Conservation (phyloP, 192 early-diverging fungal genomes). For the Cetraspora pellucida region DNA sequence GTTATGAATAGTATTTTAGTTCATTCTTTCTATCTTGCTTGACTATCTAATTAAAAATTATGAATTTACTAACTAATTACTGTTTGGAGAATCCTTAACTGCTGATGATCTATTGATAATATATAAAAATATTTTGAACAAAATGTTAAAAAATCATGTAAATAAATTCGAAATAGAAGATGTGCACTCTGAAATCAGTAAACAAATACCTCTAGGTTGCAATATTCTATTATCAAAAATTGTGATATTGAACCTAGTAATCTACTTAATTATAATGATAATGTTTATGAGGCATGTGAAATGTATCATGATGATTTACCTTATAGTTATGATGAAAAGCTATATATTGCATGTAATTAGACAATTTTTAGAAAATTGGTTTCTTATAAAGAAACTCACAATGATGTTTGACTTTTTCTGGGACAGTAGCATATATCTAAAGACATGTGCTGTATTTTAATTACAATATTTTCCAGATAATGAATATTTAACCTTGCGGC, state of each 20-base stretch:
- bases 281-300: too few species aligned
- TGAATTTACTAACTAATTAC: too few species aligned
- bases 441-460: neutral
- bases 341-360: slow-evolving; percentile 3
- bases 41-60: neutral
- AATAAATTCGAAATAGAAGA: too few species aligned
- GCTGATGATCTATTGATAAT: neutral
- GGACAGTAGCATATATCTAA: slow-evolving; percentile 16
- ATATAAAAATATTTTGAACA: too few species aligned
- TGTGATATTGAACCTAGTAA: too few species aligned
- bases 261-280: too few species aligned
- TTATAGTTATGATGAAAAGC: neutral
- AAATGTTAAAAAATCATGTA: too few species aligned
- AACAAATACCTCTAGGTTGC: too few species aligned
- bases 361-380: neutral
- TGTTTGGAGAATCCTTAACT: neutral
- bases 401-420: neutral
- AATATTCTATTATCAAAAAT: too few species aligned
- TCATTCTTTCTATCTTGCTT: neutral
- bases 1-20: neutral
- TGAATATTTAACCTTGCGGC: slow-evolving; percentile 3
- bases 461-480: slow-evolving; percentile 17
- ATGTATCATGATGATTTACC: too few species aligned
- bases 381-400: neutral
- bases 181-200: too few species aligned